These are phyloP conservation scores for Hortiboletus flavorubellus DNA, from an alignment of 768 basidiomycete species.

Conservation along the genomic window DNA sequence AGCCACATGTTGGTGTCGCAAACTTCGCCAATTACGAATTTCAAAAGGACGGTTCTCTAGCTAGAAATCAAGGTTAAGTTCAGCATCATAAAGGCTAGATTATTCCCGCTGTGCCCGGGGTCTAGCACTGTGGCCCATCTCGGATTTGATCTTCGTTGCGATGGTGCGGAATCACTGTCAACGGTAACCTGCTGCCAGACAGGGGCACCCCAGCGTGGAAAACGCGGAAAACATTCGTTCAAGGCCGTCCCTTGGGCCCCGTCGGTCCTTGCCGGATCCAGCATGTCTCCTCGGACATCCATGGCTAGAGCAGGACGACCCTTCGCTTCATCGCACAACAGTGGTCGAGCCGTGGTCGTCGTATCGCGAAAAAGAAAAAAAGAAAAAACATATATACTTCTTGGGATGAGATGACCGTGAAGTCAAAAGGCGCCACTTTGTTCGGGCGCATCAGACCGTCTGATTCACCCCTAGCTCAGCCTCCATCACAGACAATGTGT, in stretches of 20 bases:
- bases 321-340: background rate
- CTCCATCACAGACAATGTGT: slow-evolving; percentile 9
- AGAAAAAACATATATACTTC: background rate
- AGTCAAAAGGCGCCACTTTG: background rate
- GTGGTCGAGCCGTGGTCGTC: background rate
- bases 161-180: slow-evolving; percentile 20
- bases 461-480: slow-evolving; percentile 13
- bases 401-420: background rate
- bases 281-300: slow-evolving; percentile 20
- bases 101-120: slow-evolving; percentile 17
- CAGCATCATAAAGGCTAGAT: background rate
- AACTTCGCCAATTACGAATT: background rate
- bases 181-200: slow-evolving; percentile 12
- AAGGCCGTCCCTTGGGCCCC: slow-evolving; percentile 14
- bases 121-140: slow-evolving; percentile 4
- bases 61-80: slow-evolving; percentile 1
- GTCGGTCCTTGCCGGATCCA: slow-evolving; percentile 7
- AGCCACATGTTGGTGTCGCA: slow-evolving; percentile 17
- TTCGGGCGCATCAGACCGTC: slow-evolving; percentile 20
- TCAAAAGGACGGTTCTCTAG: no score
- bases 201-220: slow-evolving; percentile 33
- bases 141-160: slow-evolving; percentile 26
- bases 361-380: slow-evolving; percentile 2
- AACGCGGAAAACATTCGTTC: slow-evolving; percentile 10
- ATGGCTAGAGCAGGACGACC: background rate